A percentile compares a stretch with the other conserved stretches of the same genome.
These are phyloP conservation scores for Aspergillus conjunctus DNA, from an alignment of 495 filamentous ascomycete species.

Conservation along the genomic window DNA sequence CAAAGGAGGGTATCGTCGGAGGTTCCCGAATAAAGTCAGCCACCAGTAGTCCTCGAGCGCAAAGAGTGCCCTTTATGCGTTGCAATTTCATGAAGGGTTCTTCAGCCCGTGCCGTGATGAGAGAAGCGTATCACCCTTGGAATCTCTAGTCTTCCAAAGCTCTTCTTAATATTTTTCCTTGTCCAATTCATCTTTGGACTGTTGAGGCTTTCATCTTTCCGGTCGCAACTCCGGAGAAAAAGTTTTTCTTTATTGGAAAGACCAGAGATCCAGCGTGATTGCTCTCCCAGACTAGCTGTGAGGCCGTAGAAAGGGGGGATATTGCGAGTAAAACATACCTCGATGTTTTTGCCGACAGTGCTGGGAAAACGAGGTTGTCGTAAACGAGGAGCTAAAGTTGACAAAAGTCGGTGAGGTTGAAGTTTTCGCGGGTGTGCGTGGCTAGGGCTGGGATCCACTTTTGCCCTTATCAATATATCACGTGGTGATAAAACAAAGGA, in stretches of 20 bases:
- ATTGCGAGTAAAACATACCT: slow-evolving; percentile 47
- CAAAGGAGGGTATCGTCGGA: slow-evolving; percentile 44
- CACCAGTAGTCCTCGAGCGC: slow-evolving; percentile 80
- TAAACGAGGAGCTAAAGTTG: slow-evolving; percentile 23
- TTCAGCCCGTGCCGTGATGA: slow-evolving; percentile 80
- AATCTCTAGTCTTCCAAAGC: slow-evolving; percentile 10
- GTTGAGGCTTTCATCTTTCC: slow-evolving; percentile 9
- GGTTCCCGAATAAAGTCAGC: slow-evolving; percentile 69
- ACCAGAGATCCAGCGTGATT: slow-evolving; percentile 37
- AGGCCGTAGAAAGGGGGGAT: slow-evolving; percentile 38
- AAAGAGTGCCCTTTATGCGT: slow-evolving; percentile 80
- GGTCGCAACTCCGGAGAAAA: slow-evolving; percentile 21
- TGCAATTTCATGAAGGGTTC: slow-evolving; percentile 70
- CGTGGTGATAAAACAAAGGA: slow-evolving; percentile 23
- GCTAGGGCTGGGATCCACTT: slow-evolving; percentile 29
- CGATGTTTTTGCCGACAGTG: slow-evolving; percentile 38
- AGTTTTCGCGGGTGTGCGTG: slow-evolving; percentile 38
- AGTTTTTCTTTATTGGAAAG: slow-evolving; percentile 9
- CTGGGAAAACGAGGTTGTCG: slow-evolving; percentile 27
- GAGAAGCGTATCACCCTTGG: slow-evolving; percentile 70
- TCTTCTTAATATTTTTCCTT: background rate
- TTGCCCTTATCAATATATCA: slow-evolving; percentile 37
- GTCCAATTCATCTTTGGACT: slow-evolving; percentile 1
- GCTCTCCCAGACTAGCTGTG: slow-evolving; percentile 54
- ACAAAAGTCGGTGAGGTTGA: slow-evolving; percentile 23